Conservation (phyloP, 2,329 filamentous ascomycete genomes). For the Colletotrichum sp. region DNA sequence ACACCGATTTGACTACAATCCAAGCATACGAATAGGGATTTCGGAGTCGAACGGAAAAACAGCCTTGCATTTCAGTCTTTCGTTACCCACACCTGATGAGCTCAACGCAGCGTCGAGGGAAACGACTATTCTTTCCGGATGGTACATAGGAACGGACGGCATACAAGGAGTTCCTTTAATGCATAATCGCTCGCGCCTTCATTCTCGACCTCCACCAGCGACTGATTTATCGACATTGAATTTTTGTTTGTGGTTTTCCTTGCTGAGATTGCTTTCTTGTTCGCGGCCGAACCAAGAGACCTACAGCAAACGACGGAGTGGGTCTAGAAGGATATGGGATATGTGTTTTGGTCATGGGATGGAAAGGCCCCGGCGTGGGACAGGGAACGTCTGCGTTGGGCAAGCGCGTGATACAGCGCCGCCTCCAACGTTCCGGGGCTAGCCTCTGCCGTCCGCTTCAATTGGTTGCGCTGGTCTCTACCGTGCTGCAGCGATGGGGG, state of each 20-base stretch:
- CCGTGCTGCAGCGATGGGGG: background rate
- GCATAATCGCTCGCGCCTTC: conserved; percentile 21
- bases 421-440: background rate
- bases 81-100: conserved; percentile 11
- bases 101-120: conserved; percentile 11
- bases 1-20: conserved; percentile 3
- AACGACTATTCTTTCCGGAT: background rate
- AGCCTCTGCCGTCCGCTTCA: background rate
- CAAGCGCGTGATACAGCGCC: background rate
- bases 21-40: conserved; percentile 15
- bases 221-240: background rate
- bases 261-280: background rate
- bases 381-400: background rate
- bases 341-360: background rate
- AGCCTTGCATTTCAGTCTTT: conserved; percentile 8
- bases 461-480: background rate
- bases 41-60: conserved; percentile 1
- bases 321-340: background rate
- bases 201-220: conserved; percentile 15
- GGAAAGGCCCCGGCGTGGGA: background rate
- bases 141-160: conserved; percentile 22
- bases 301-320: conserved; percentile 23
- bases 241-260: background rate
- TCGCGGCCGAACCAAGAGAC: conserved; percentile 4
- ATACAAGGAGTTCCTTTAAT: conserved; percentile 23